These are phyloP conservation scores for Bisporella sp. DNA, from an alignment of 2,329 filamentous ascomycete species.

Conservation along the genomic window DNA sequence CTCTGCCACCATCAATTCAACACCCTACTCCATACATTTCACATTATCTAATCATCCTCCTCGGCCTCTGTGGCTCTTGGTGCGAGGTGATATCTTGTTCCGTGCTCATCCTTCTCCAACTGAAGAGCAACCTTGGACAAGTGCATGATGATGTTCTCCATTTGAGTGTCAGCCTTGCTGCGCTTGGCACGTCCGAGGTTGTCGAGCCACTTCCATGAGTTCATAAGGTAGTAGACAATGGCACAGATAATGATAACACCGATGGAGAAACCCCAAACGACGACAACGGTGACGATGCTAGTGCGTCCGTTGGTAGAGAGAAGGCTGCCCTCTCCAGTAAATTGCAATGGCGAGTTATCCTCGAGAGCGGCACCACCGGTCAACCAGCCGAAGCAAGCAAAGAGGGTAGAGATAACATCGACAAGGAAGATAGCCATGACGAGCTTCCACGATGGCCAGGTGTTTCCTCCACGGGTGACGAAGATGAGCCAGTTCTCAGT, in stretches of 20 bases:
- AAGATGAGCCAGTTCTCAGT: conserved; percentile 77
- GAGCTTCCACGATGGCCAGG: conserved; percentile 69
- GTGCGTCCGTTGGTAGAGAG: conserved; percentile 32
- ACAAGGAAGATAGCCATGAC: conserved; percentile 65
- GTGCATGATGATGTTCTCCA: conserved; percentile 60
- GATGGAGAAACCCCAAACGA: conserved; percentile 61
- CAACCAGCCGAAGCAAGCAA: conserved; percentile 71
- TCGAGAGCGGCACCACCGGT: conserved; percentile 35
- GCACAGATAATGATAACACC: conserved; percentile 59
- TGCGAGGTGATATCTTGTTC: conserved; percentile 20
- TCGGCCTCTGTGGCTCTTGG: conserved; percentile 24
- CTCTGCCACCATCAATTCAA: not conserved
- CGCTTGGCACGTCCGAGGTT: conserved; percentile 58
- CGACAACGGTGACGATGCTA: conserved; percentile 52
- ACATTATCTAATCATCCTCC: conserved; percentile 23
- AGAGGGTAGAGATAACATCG: conserved; percentile 65
- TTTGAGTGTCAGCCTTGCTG: conserved; percentile 51
- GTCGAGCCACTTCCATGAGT: conserved; percentile 50
- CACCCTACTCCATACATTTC: not conserved
- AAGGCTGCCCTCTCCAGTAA: conserved; percentile 28
- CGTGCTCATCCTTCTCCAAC: conserved; percentile 46
- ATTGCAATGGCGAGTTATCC: not conserved
- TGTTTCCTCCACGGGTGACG: conserved; percentile 66
- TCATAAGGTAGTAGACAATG: conserved; percentile 57
- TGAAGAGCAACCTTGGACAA: conserved; percentile 57